Evolutionary conservation across 2,329 filamentous ascomycete species (phyloP), one percentile per base, ranked within the genome.

Genomic region (Cordyceps pruinosa): DNA sequence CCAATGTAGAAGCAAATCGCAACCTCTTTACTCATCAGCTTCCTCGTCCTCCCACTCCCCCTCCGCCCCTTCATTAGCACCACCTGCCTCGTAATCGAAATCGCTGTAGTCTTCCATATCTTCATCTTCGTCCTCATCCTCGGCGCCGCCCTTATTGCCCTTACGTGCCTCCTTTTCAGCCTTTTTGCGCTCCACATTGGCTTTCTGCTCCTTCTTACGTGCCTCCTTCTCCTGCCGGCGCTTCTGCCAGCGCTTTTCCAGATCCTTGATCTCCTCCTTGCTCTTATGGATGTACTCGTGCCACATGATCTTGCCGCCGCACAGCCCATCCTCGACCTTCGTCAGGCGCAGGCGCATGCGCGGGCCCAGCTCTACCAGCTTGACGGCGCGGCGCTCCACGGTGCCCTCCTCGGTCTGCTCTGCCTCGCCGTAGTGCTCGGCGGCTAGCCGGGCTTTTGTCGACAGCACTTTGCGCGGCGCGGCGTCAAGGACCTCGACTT

Each of bases 281-380:
- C 84, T 85, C 79, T 99, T 99, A 69, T 87, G 83, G 54, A 97
- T 85, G 68, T 90, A 95, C 69, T 97, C 91, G 71, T 99, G 94
- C 94, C 94, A 99, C 88, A 99, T 89, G 57, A 96, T 82, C 70
- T 90, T 94, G 50, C 94, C 94, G 26, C 83, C 81, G 66, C 91
- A 97, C 7, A 97, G 73, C 1, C 93, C 94, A 65, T 99, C 94
- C 69, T 99, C 94, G 5, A 99, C 92, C 75, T 99, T 99, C 56
- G 90, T 92, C 73, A 99, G 77, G 32, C 93, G 85, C 41, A 99
- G 75, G 60, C 84, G 87, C 88, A 99, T 87, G 55, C 94, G 84
- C 1, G 94, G 94, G 0, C 94, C 94, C 1, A 99, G 76, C 73
- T 99, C 94, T 4, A 96, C 86, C 7, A 99, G 78, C 70, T 96